Base-by-base conservation (phyloP, 1,284 basidiomycete genomes). In the Sanghuangporus sanghuang region DNA sequence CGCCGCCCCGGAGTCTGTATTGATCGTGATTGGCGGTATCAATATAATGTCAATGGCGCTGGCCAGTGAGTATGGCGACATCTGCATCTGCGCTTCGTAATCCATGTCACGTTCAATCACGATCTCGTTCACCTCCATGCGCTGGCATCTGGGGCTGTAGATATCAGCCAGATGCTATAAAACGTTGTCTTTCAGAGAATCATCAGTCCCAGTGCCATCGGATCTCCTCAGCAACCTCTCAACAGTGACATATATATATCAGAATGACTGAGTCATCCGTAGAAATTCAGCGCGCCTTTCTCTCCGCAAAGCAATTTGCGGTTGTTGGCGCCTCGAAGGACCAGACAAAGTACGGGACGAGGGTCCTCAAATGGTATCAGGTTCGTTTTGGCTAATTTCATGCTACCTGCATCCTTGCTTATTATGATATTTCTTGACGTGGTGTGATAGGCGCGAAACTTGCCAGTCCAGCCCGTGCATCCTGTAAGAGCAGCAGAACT, bases 291-390 rank as follows among this genome's bases (percentile, higher is more conserved):
- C 82, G 79, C 64, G 70, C 73, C 48, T 93, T 93, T 74, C 72
- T 92, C 44, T 79, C 82, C 1, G 82, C 84, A 16, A 78, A 84
- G 4, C 72, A 78, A 63, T 93, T 82, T 65, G 90, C 90, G 40
- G 90, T 93, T 39, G 84, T 92, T 12, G 91, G 91, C 48, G 90
- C 90, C 4, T 92, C 89, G 46, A 91, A 87, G 68, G 87, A 92
- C 73, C 80, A 83, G 69, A 78, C 77, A 63, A 93, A 93, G 76
- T 90, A 78, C 71, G 90, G 89, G 8, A 90, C 87, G 57, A 89
- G 86, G 81, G 90, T 87, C 59, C 61, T 76, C 62, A 35, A 46
- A 3, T 32, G 42, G 57, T 63, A 63, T 40, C 49, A 58, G 50
- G 58, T 61, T 5, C n/a, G 59, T 48, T 36, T 52, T 65, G 16